Conservation (phyloP, 208 protist species). For the Acanthamoeba culbertsoni region DNA sequence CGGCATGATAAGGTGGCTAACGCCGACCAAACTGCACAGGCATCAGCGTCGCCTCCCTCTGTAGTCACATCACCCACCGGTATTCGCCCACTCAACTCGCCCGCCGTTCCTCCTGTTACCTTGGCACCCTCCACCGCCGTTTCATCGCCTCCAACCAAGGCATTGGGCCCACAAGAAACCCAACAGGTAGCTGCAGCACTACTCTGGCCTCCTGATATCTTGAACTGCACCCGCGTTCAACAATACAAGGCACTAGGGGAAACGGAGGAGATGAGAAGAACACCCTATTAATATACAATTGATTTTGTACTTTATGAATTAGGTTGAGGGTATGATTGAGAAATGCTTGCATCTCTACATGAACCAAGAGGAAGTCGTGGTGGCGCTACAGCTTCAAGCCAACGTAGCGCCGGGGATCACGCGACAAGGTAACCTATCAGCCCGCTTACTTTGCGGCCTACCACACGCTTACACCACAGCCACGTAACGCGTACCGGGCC, state of each 20-base stretch:
- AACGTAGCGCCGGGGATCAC: background rate
- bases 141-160: no score
- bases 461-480: no score
- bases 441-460: background rate
- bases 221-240: no score
- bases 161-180: no score
- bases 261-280: no score
- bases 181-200: no score
- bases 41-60: background rate
- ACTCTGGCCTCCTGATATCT: no score
- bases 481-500: background rate
- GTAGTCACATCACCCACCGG: background rate
- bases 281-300: background rate
- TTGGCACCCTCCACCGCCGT: no score
- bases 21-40: background rate
- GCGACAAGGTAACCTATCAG: background rate
- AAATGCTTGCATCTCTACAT: slow-evolving; percentile 31
- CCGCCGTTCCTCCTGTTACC: no score
- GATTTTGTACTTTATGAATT: background rate
- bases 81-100: background rate
- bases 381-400: background rate
- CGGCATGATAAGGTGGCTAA: no score
- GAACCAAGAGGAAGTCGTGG: slow-evolving; percentile 26
- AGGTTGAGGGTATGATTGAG: background rate
- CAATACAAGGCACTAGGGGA: no score